A percentile compares a stretch with the other conserved stretches of the same genome.
Conservation (phyloP, 2,329 filamentous ascomycete genomes). For the Arthrobotrys iridis region DNA sequence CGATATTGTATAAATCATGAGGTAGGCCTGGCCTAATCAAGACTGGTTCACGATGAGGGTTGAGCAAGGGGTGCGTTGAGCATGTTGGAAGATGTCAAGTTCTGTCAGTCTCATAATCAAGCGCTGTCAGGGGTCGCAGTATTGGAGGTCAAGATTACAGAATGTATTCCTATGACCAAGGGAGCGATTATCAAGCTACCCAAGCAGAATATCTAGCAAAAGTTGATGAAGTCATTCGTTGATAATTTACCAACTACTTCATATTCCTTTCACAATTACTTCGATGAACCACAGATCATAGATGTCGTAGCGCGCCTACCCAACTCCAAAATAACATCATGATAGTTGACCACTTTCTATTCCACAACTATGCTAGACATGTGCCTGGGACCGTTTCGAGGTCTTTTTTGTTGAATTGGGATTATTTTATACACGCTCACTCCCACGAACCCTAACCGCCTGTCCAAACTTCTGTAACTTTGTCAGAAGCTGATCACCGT, state of each 20-base stretch:
- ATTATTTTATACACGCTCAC: conserved; percentile 67
- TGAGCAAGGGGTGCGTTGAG: background rate
- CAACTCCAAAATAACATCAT: background rate
- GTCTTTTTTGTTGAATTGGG: background rate
- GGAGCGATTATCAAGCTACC: background rate
- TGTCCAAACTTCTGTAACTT: conserved; percentile 99
- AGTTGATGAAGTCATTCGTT: conserved; percentile 3
- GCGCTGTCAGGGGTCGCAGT: too few species aligned
- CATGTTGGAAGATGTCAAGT: background rate
- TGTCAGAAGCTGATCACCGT: conserved; percentile 96
- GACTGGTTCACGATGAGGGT: too few species aligned
- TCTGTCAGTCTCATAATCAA: background rate
- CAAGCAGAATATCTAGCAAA: background rate
- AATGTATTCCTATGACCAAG: too few species aligned
- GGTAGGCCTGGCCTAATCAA: too few species aligned
- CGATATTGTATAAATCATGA: conserved; percentile 9
- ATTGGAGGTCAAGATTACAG: too few species aligned
- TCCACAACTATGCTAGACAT: conserved; percentile 20
- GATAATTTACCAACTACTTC: background rate
- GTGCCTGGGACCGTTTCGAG: background rate
- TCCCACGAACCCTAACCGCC: conserved; percentile 90
- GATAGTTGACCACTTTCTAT: conserved; percentile 3
- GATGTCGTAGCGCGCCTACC: too few species aligned
- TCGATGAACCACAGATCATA: too few species aligned
- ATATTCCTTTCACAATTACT: background rate